Percentiles rank a stretch among this genome's conserved stretches.
Conservation (phyloP, 495 filamentous ascomycete genomes). For the Diplogelasinospora grovesii region DNA sequence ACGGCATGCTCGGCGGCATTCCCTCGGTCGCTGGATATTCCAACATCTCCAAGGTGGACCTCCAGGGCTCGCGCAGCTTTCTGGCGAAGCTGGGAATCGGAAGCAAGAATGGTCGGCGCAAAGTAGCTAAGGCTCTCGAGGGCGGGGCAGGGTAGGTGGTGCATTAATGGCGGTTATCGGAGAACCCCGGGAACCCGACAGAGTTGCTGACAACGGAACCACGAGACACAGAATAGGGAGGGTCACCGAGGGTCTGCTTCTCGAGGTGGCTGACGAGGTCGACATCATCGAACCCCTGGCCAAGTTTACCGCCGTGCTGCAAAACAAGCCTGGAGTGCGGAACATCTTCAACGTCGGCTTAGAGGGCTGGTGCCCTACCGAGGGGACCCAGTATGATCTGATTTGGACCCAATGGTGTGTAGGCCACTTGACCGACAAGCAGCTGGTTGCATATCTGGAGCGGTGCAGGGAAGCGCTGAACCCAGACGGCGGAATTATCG, state of each 20-base stretch:
- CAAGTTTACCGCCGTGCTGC: constrained; percentile 49
- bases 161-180: no score
- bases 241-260: constrained; percentile 39
- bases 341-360: constrained; percentile 64
- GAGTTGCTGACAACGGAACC: no score
- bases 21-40: constrained; percentile 27
- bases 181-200: no score
- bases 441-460: constrained; percentile 61
- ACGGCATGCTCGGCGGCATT: constrained; percentile 81
- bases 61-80: constrained; percentile 70
- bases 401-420: constrained; percentile 87
- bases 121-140: constrained; percentile 33
- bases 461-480: constrained; percentile 53
- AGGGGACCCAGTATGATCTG: constrained; percentile 50
- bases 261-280: constrained; percentile 17
- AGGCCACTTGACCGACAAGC: constrained; percentile 77
- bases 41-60: constrained; percentile 65
- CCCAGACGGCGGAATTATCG: constrained; percentile 46
- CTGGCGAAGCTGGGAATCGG: constrained; percentile 65
- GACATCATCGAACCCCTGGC: constrained; percentile 50
- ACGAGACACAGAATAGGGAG: constrained; percentile 50
- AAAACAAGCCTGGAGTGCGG: constrained; percentile 44
- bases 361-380: constrained; percentile 61
- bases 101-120: constrained; percentile 20
- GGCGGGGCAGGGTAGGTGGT: constrained; percentile 51